Percentiles rank a stretch among this genome's conserved stretches.
Evolutionary conservation across 2,329 filamentous ascomycete species (phyloP).

Genomic region (Cladophialophora immunda): DNA sequence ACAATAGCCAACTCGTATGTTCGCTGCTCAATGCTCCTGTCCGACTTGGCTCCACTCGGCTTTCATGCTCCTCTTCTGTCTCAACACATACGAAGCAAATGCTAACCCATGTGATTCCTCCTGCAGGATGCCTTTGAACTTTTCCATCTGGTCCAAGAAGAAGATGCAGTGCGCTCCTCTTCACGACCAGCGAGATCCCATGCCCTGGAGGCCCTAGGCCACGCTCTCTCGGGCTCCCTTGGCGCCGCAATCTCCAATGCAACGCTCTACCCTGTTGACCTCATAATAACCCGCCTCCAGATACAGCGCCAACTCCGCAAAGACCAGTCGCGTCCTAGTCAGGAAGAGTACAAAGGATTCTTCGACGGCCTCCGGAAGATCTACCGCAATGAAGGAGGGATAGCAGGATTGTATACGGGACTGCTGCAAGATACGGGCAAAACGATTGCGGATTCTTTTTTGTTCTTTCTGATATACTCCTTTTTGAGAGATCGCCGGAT

Average conservation of each 20-base stretch:
- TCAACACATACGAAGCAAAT: not conserved
- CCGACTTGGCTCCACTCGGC: too few relatives aligned
- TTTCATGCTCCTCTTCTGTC: not conserved
- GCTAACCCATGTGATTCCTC: conserved; percentile 2
- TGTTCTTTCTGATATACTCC: conserved; percentile 86
- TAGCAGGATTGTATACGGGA: conserved; percentile 74
- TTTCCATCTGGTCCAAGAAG: conserved; percentile 52
- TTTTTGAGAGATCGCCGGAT: conserved; percentile 59
- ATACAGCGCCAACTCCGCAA: conserved; percentile 71
- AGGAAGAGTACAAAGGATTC: conserved; percentile 69
- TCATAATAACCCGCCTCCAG: conserved; percentile 83
- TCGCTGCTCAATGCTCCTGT: not conserved
- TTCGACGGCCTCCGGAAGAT: conserved; percentile 76
- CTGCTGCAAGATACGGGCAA: conserved; percentile 71
- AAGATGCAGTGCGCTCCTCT: conserved; percentile 34
- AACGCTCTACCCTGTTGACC: conserved; percentile 79
- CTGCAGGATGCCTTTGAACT: conserved; percentile 54
- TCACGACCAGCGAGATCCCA: conserved; percentile 51
- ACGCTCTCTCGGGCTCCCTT: conserved; percentile 80
- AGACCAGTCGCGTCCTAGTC: conserved; percentile 42
- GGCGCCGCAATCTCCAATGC: conserved; percentile 83
- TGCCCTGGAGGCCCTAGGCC: conserved; percentile 75
- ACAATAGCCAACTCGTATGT: conserved; percentile 39
- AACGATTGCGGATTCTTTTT: conserved; percentile 76
- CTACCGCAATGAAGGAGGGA: conserved; percentile 73